These are phyloP conservation scores for Suillus ampliporus DNA, from an alignment of 768 basidiomycete species.

Conservation along the genomic window DNA sequence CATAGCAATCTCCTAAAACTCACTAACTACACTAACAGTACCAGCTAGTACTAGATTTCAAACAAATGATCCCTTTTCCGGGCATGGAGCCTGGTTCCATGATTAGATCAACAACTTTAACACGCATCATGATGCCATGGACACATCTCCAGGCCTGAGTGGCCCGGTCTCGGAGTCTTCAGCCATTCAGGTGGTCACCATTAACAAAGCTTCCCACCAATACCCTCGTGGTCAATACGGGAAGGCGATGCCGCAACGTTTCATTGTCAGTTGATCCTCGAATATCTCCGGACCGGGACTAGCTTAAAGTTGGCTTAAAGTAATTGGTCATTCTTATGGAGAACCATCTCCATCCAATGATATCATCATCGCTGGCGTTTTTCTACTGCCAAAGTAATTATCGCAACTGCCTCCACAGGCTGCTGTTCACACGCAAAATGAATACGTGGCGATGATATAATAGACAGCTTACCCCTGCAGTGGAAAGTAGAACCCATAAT, in stretches of 20 bases:
- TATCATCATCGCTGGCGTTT: too few relatives aligned
- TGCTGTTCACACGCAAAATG: too few relatives aligned
- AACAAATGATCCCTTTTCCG: neutral
- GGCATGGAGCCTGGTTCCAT: neutral
- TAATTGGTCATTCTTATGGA: neutral
- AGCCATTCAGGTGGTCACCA: neutral
- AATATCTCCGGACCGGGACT: neutral
- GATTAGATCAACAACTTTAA: neutral
- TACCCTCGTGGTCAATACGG: neutral
- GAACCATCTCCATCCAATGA: too few relatives aligned
- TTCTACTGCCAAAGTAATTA: too few relatives aligned
- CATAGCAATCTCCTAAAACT: neutral
- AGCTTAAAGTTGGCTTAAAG: neutral
- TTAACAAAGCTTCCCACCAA: neutral
- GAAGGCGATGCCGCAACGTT: neutral
- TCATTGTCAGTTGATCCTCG: neutral
- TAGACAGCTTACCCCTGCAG: neutral
- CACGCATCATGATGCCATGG: neutral
- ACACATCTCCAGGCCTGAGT: neutral
- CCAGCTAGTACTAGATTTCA: neutral
- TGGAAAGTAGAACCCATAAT: too few relatives aligned
- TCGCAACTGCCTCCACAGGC: too few relatives aligned
- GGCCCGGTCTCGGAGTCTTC: neutral
- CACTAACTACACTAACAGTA: neutral
- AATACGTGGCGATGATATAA: neutral